Percentiles rank a stretch among this genome's conserved stretches.
These are phyloP conservation scores for Nemania sp. DNA, from an alignment of 2,329 filamentous ascomycete genomes.

Conservation along the genomic window DNA sequence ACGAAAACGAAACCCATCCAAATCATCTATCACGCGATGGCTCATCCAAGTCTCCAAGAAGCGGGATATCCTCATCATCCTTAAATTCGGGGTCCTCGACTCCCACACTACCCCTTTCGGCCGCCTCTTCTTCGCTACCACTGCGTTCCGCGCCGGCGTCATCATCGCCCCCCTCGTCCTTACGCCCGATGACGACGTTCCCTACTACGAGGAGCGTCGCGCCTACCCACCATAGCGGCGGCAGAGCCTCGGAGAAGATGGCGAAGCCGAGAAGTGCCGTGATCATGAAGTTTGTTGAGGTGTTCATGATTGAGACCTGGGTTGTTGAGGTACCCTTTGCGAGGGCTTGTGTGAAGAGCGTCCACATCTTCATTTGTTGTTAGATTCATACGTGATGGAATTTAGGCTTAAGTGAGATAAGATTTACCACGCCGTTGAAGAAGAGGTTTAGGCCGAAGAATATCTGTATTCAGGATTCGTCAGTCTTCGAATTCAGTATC, in stretches of 20 bases:
- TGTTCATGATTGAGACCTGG: slow-evolving; percentile 85
- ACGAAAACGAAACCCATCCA: no score
- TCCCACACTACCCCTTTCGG: slow-evolving; percentile 15
- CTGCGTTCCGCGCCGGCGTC: slow-evolving; percentile 33
- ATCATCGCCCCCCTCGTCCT: slow-evolving; percentile 51
- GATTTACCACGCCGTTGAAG: slow-evolving; percentile 72
- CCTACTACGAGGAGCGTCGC: slow-evolving; percentile 78
- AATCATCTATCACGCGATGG: slow-evolving; percentile 24
- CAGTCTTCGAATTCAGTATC: background rate
- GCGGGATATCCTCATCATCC: slow-evolving; percentile 43
- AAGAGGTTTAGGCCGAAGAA: slow-evolving; percentile 81
- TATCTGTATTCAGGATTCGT: slow-evolving; percentile 57
- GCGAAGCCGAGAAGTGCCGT: slow-evolving; percentile 77
- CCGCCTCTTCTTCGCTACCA: slow-evolving; percentile 8
- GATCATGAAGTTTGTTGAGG: slow-evolving; percentile 82
- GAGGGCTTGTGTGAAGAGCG: slow-evolving; percentile 83
- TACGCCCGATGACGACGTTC: slow-evolving; percentile 80
- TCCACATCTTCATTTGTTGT: slow-evolving; percentile 72
- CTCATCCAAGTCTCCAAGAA: slow-evolving; percentile 43
- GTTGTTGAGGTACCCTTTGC: slow-evolving; percentile 79
- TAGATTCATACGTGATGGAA: background rate
- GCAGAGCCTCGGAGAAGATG: slow-evolving; percentile 78
- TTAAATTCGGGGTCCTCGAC: slow-evolving; percentile 20
- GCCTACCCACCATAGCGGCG: slow-evolving; percentile 81
- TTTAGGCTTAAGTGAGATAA: slow-evolving; percentile 14